Base-by-base conservation (phyloP, 78 protist species). In the Dictyostelium intermedium region DNA sequence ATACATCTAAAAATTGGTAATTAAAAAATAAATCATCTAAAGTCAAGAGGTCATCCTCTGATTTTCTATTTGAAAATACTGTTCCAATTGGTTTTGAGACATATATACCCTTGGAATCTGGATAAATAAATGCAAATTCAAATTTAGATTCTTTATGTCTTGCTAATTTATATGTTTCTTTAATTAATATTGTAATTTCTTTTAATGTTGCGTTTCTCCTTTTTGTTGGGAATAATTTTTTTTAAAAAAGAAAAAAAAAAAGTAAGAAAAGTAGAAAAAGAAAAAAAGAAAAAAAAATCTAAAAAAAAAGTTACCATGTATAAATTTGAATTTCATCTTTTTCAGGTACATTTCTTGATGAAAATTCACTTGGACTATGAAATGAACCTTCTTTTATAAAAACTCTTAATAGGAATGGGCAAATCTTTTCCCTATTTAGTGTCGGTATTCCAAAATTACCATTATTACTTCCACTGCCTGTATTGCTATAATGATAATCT, bases 191-290 rank as follows among this genome's bases (percentile, higher is more conserved):
- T 34, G 92, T 74, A 45, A 86, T 73, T 25, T 86, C 92, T 77
- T 32, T 73, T 14, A 86, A 37, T 35, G 92, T 56, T 56, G 92
- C 7, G 41, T 86, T 56, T 76, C 83, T 86, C 91, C 91, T 84
- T 11, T 30, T 74, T n/a, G n/a, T n/a, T n/a, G n/a, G n/a, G n/a
- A n/a, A n/a, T n/a, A n/a, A n/a, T n/a, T n/a, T n/a, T n/a, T n/a
- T n/a, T n/a, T n/a, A n/a, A n/a, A n/a, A 34, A 18, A 16, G 2
- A 74, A 30, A 32, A 18, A 61, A 16, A 30, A 6, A 34, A 53
- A 16, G 13, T 13, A 45, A 45, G 13, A 16, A 14, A 50, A 16
- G 1, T 10, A 50, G 14, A 50, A 50, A 2, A 13, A 4, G 53
- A 3, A 63, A 43, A 0, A 6, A 72, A 8, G 34, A 8, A 72